Base-by-base conservation (phyloP, 352 stramenopile species). In the Elongisporangium undulatum region DNA sequence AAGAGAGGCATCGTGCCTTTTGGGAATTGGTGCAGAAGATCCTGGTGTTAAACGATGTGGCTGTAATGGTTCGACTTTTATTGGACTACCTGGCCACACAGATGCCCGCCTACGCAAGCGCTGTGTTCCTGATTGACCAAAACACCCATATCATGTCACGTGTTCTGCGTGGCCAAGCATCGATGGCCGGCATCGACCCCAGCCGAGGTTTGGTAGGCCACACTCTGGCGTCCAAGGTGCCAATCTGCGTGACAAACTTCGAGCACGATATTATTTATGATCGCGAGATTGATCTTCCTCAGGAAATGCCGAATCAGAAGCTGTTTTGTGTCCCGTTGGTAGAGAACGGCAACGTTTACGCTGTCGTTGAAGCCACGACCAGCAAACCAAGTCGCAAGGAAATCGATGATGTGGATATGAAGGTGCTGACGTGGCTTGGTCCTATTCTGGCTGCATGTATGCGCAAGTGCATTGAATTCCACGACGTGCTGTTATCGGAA, bases 391-490 rank as follows among this genome's bases (percentile, higher is more conserved):
- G 69, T 19, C 67, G 60, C 16, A 61, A 69, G 13, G 75, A 73
- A n/a, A 73, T 89, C 41, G 79, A 90, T 39, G 72, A 79, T 2
- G 72, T 87, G 21, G 77, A 93, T 38, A 66, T 92, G 50, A 89
- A 90, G 59, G 51, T 94, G 38, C 58, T 95, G 49, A 85, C 82
- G 55, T 92, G 85, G 75, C 67, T 95, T 6, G 85, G 85, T 0
- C 82, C 83, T 45, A 92, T 95, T 63, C 65, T 95, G 41, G 88
- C 77, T 49, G 86, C 83, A 15, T 90, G 82, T 24, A 92, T 95
- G 82, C 80, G 85, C 13, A 92, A 92, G 56, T 92, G 82, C 51
- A 93, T 95, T 55, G 83, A 95, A 64, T 92, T 82, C 59, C 85
- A 93, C 56, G 85, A 95, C 45, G 79, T 93, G 17, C 55, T 93